Conservation (phyloP, 2,329 filamentous ascomycete genomes). For the Waltergamsia citrina region DNA sequence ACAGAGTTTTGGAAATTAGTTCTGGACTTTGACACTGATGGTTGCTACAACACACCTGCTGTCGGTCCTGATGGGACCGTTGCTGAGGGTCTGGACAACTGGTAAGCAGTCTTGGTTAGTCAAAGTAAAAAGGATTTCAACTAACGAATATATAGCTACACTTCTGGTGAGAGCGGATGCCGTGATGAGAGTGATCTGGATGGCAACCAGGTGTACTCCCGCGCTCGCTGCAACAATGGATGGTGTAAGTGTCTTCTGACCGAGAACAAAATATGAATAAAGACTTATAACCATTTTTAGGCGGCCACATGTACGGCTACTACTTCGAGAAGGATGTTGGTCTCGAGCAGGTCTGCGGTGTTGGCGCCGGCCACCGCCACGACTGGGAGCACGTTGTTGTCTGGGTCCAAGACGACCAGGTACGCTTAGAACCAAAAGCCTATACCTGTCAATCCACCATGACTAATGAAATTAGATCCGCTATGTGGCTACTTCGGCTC, state of each 20-base stretch:
- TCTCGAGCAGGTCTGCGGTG: conserved; percentile 3
- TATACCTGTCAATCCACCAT: too few relatives aligned
- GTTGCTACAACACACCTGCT: conserved; percentile 24
- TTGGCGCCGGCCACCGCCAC: conserved; percentile 10
- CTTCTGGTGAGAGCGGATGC: conserved; percentile 9
- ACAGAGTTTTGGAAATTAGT: background rate
- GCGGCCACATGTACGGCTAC: conserved; percentile 14
- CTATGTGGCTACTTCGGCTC: conserved; percentile 16
- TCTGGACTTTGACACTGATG: conserved; percentile 22
- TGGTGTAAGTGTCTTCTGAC: conserved; percentile 12
- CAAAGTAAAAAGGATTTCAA: too few relatives aligned
- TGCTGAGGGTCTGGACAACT: conserved; percentile 13
- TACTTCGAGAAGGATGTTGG: conserved; percentile 14
- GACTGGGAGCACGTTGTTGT: conserved; percentile 15
- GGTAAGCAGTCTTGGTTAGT: too few relatives aligned
- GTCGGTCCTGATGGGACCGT: conserved; percentile 19
- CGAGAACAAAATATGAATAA: background rate
- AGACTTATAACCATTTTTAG: too few relatives aligned
- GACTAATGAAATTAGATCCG: too few relatives aligned
- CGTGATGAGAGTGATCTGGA: conserved; percentile 16
- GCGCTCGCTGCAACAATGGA: conserved; percentile 13
- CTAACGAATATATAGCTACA: too few relatives aligned
- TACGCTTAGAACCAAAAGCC: too few relatives aligned
- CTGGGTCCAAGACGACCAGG: conserved; percentile 6
- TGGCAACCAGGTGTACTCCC: conserved; percentile 13